These are phyloP conservation scores for Starmerella cellae DNA, from an alignment of 805 yeast genomes.

Conservation along the genomic window DNA sequence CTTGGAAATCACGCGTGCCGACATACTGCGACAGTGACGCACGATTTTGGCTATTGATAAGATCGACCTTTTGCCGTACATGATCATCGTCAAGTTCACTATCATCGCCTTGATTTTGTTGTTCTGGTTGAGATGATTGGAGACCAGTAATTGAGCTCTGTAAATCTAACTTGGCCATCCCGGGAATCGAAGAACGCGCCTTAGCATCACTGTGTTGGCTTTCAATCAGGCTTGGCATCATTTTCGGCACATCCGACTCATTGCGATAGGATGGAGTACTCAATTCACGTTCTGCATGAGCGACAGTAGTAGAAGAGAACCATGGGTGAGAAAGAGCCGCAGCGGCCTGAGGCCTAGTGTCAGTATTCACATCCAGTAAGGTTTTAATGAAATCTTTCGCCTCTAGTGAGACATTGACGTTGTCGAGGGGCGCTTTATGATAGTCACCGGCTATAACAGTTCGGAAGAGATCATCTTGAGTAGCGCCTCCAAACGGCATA, in stretches of 20 bases:
- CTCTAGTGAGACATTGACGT: conserved; percentile 48
- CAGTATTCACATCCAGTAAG: conserved; percentile 66
- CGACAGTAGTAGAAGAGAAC: conserved; percentile 32
- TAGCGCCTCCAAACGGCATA: conserved; percentile 85
- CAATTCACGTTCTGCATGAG: neutral
- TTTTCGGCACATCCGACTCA: neutral
- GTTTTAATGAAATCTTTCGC: conserved; percentile 62
- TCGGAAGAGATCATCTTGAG: conserved; percentile 71
- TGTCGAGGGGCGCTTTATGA: conserved; percentile 48
- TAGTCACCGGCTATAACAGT: conserved; percentile 68
- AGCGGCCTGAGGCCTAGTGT: conserved; percentile 55
- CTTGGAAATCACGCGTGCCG: conserved; percentile 22
- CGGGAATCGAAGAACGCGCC: neutral
- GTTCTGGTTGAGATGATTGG: neutral
- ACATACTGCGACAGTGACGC: conserved; percentile 8
- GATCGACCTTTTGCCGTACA: conserved; percentile 10
- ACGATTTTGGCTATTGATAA: conserved; percentile 13
- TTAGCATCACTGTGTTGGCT: neutral
- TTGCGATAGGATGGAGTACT: neutral
- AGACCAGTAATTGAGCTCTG: conserved; percentile 7
- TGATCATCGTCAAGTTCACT: conserved; percentile 18
- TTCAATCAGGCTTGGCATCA: neutral
- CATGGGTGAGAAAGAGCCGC: conserved; percentile 72
- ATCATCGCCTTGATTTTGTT: conserved; percentile 2
- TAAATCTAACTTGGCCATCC: conserved; percentile 17